Base-by-base conservation (phyloP, 352 stramenopile genomes). In the Halophytophthora polymorphica region DNA sequence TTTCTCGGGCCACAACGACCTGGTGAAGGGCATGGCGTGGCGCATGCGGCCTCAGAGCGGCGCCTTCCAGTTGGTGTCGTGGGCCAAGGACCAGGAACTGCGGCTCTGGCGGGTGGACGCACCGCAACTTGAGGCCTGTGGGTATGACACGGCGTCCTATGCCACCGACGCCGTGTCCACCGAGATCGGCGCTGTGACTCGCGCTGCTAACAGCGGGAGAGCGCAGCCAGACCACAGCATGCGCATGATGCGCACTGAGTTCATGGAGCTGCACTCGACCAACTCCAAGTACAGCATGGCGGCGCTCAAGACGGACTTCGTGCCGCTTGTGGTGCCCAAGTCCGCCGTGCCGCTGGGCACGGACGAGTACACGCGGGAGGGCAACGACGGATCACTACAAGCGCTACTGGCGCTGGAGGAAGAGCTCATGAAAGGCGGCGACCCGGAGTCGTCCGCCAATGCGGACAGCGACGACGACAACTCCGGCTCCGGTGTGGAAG, bases 61-160 rank as follows among this genome's bases (percentile, higher is more conserved):
- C 29, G 54, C 71, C 5, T 93, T 78, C 15, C 83, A 91, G 56
- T 52, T 91, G 12, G 71, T 93, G 11, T 90, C 83, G 17, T 93
- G 79, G 80, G 71, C 75, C 0, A 90, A 93, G 68, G 79, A 88
- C 47, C 81, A 93, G 44, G 77, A 91, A 21, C 53, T 93, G 5
- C 74, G 80, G 3, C 50, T 93, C 54, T 91, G 80, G 83, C 66
- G 71, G 25, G 56, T 92, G 13, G 79, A 94, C 41, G 45, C 68
- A 13, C 69, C 74, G 29, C 77, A 86, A 25, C 48, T 90, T 19
- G 71, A 86, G 28, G 78, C 75, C 0, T 87, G 75, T 23, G 78
- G 78, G 11, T 79, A 73, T 23, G 70, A 86, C 39, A 74, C 66
- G 12, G 64, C 66, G 19, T 73, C 63, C 4, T 70, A 77, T 31